Conservation (phyloP, 2,329 filamentous ascomycete genomes). For the Hypoxylon sp. region DNA sequence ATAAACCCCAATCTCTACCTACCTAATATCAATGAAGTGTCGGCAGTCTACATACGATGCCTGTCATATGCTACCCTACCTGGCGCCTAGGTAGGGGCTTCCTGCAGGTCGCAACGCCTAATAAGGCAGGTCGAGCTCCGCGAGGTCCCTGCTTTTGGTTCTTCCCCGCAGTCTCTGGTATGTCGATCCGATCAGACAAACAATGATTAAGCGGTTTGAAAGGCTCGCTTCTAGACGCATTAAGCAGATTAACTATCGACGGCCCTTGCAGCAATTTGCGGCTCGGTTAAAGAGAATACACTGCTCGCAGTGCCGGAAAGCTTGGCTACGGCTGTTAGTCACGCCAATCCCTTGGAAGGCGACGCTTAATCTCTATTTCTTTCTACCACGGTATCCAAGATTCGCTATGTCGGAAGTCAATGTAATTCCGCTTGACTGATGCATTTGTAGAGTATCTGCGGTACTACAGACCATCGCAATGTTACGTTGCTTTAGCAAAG, state of each 20-base stretch:
- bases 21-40: not conserved
- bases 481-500: conserved; percentile 11
- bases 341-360: conserved; percentile 22
- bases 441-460: not conserved
- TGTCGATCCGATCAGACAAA: conserved; percentile 12
- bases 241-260: conserved; percentile 18
- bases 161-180: conserved; percentile 34
- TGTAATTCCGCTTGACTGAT: conserved; percentile 17
- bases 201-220: not conserved
- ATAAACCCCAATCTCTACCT: conserved; percentile 15
- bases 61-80: conserved; percentile 8
- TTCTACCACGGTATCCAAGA: conserved; percentile 5
- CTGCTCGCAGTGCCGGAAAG: conserved; percentile 26
- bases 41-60: conserved; percentile 17
- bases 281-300: conserved; percentile 32
- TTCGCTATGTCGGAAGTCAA: conserved; percentile 1
- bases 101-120: conserved; percentile 20
- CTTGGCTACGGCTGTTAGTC: conserved; percentile 33
- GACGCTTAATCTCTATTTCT: not conserved
- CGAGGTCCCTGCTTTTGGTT: conserved; percentile 20
- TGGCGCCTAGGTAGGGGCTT: not conserved
- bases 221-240: conserved; percentile 14
- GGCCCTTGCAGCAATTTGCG: conserved; percentile 17
- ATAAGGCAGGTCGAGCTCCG: conserved; percentile 35
- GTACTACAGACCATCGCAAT: not conserved